phyloP scores from a whole-genome alignment of 305 asterid genomes.

The Fraxinus platypoda region DNA sequence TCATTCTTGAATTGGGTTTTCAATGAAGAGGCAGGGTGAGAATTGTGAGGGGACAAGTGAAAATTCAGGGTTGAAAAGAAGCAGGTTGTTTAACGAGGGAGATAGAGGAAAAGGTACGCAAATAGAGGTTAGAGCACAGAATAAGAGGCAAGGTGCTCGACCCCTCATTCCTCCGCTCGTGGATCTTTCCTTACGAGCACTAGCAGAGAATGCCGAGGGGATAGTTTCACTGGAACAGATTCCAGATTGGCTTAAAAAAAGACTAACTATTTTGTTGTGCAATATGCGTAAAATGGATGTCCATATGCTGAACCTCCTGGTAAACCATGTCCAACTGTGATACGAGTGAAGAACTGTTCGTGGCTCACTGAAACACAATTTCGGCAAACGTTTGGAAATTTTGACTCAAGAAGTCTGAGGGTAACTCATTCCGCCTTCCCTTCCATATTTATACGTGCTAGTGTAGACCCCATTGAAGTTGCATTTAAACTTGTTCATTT shows the following conservation, averaged over 20 bases:
- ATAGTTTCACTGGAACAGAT: constrained; percentile 57
- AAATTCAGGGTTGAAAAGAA: constrained; percentile 39
- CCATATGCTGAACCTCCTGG: constrained; percentile 46
- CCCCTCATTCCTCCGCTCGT: constrained; percentile 51
- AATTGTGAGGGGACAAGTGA: constrained; percentile 22
- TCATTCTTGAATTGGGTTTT: constrained; percentile 20
- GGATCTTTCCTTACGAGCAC: constrained; percentile 58
- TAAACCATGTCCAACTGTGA: constrained; percentile 64
- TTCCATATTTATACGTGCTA: constrained; percentile 15
- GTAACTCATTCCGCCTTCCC: constrained; percentile 36
- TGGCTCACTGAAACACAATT: constrained; percentile 66
- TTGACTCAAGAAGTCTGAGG: constrained; percentile 45
- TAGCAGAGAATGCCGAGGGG: constrained; percentile 61
- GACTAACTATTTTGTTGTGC: constrained; percentile 54
- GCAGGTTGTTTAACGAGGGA: constrained; percentile 27
- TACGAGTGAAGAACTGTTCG: constrained; percentile 64
- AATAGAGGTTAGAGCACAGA: constrained; percentile 41
- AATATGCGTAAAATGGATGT: constrained; percentile 53
- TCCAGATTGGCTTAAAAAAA: constrained; percentile 58
- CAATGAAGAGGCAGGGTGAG: constrained; percentile 48
- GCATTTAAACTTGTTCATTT: not conserved
- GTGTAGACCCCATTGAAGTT: not conserved
- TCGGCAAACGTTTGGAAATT: constrained; percentile 38
- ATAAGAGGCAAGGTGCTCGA: constrained; percentile 23
- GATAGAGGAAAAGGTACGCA: constrained; percentile 30